Conservation (phyloP, 148 eudicot species). For the Dianthus caryophyllus region DNA sequence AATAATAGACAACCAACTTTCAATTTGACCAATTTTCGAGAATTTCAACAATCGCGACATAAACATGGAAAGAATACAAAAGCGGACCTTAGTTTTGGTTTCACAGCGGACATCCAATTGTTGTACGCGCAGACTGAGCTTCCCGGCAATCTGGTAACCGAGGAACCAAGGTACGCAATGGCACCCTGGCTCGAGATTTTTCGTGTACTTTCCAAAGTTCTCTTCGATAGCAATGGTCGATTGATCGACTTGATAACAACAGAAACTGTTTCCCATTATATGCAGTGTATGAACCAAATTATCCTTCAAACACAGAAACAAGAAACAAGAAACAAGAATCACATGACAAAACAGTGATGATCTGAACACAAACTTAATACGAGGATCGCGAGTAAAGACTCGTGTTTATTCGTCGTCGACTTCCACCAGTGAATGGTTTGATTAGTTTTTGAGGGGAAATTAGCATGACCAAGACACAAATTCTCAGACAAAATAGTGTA, state of each 20-base stretch:
- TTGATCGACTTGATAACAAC: constrained; percentile 43
- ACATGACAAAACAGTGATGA: no score
- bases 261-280: constrained; percentile 37
- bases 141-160: constrained; percentile 29
- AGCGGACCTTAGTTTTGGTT: constrained; percentile 45
- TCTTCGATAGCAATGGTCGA: constrained; percentile 48
- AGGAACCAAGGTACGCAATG: constrained; percentile 46
- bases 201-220: constrained; percentile 36
- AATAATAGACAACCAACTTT: background rate
- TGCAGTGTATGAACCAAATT: background rate
- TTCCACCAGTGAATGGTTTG: no score
- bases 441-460: no score
- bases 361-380: no score
- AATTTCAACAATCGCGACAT: background rate
- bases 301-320: background rate
- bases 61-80: background rate
- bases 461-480: no score
- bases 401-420: no score
- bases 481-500: no score
- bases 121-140: constrained; percentile 43
- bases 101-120: constrained; percentile 50
- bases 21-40: background rate
- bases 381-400: no score
- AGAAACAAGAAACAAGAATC: background rate
- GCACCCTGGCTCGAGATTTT: constrained; percentile 43